Conservation (phyloP, 345 rosid species). For the Isatis tinctoria region DNA sequence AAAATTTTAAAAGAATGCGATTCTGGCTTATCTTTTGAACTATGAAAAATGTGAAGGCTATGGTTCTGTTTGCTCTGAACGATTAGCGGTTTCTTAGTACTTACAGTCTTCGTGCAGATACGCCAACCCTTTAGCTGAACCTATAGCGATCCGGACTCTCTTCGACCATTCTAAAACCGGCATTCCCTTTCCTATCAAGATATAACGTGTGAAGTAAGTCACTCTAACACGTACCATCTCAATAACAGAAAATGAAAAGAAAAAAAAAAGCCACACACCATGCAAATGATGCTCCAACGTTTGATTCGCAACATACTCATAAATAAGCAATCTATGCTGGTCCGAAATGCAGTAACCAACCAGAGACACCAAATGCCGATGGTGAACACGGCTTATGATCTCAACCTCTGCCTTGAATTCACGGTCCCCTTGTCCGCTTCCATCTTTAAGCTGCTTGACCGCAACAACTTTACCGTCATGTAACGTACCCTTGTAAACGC, state of each 20-base stretch:
- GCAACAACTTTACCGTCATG: slow-evolving; percentile 65
- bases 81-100: slow-evolving; percentile 25
- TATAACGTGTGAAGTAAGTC: background rate
- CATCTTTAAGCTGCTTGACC: slow-evolving; percentile 87
- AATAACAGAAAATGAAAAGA: background rate
- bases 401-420: slow-evolving; percentile 95
- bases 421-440: slow-evolving; percentile 92
- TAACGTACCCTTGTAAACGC: slow-evolving; percentile 62
- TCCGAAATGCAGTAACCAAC: slow-evolving; percentile 79
- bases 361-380: slow-evolving; percentile 84
- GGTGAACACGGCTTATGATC: slow-evolving; percentile 93
- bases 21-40: background rate
- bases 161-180: slow-evolving; percentile 73
- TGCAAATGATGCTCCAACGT: slow-evolving; percentile 93
- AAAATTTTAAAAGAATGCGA: background rate
- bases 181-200: slow-evolving; percentile 42
- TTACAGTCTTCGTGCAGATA: slow-evolving; percentile 95
- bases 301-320: slow-evolving; percentile 80
- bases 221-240: background rate
- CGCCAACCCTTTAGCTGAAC: slow-evolving; percentile 98
- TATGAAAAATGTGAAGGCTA: background rate
- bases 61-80: background rate
- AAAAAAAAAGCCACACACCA: slow-evolving; percentile 35
- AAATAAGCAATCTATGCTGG: slow-evolving; percentile 66
- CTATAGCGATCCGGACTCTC: slow-evolving; percentile 80